phyloP scores from a whole-genome alignment of 352 stramenopile species.

The Stramenopiles sp. region DNA sequence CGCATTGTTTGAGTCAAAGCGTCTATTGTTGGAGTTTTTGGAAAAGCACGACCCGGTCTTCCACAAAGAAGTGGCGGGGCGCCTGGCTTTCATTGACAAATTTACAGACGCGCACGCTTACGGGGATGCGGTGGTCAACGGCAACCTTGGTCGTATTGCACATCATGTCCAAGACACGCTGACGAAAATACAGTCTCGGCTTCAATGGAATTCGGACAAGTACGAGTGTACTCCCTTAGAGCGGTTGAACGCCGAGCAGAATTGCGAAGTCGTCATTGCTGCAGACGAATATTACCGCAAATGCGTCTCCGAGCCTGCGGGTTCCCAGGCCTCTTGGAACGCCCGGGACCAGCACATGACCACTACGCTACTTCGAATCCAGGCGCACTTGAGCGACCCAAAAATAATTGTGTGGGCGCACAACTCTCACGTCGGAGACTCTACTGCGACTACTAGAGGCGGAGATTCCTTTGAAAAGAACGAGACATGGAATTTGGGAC shows the following conservation, averaged over 20 bases:
- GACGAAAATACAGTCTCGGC: constrained; percentile 22
- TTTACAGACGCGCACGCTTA: constrained; percentile 20
- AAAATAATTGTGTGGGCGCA: constrained; percentile 26
- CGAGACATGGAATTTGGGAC: constrained; percentile 22
- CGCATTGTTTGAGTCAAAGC: constrained; percentile 28
- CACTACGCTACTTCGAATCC: no score
- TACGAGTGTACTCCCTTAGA: constrained; percentile 16
- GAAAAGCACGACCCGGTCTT: constrained; percentile 21
- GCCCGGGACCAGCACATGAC: constrained; percentile 27
- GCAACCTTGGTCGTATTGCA: constrained; percentile 18
- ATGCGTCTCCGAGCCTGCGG: constrained; percentile 20
- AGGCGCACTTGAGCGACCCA: no score
- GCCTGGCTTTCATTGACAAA: not conserved
- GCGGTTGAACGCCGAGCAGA: constrained; percentile 23
- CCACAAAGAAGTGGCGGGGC: not conserved
- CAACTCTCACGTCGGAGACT: constrained; percentile 28
- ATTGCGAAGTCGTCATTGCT: constrained; percentile 24
- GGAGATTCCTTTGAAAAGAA: no score
- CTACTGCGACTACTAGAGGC: constrained; percentile 14
- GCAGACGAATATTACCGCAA: constrained; percentile 29
- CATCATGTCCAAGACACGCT: not conserved
- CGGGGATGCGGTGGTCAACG: constrained; percentile 19
- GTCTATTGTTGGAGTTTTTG: constrained; percentile 26
- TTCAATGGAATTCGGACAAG: constrained; percentile 20
- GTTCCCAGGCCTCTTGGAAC: constrained; percentile 23